Evolutionary conservation across 2,329 filamentous ascomycete genomes (phyloP).

Genomic region (Simplicillium sp.): DNA sequence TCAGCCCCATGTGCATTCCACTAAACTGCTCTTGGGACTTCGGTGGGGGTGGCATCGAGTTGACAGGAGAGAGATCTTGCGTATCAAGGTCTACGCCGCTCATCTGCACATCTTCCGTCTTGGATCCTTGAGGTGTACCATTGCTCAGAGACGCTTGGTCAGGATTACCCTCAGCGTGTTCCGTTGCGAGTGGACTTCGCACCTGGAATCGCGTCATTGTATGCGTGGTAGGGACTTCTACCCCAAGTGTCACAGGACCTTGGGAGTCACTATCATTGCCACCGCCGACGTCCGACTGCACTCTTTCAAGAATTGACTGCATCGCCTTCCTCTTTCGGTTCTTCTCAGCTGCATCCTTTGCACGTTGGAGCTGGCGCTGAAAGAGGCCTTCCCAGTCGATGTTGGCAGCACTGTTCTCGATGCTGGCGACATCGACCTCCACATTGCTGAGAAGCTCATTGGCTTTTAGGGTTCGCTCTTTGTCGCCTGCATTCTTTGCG

Average conservation of each 20-base stretch:
- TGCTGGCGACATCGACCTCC: constrained; percentile 78
- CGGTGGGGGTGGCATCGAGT: constrained; percentile 39
- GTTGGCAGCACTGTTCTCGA: constrained; percentile 58
- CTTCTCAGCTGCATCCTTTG: constrained; percentile 49
- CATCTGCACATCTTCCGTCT: constrained; percentile 53
- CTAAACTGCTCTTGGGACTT: constrained; percentile 26
- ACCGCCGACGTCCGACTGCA: constrained; percentile 39
- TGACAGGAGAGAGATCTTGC: constrained; percentile 34
- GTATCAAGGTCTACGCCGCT: constrained; percentile 39
- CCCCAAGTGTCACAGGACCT: constrained; percentile 53
- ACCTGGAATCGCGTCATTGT: constrained; percentile 47
- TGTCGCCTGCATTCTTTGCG: constrained; percentile 71
- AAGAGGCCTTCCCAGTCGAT: constrained; percentile 79
- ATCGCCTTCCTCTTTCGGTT: constrained; percentile 52
- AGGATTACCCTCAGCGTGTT: constrained; percentile 28
- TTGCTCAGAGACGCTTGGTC: constrained; percentile 33
- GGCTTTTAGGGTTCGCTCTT: constrained; percentile 72
- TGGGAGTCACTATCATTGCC: constrained; percentile 45
- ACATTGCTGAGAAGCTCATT: constrained; percentile 91
- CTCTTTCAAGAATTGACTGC: constrained; percentile 41
- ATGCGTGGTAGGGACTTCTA: constrained; percentile 45
- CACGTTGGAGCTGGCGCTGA: constrained; percentile 58
- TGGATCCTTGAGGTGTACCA: constrained; percentile 41
- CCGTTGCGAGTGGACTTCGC: constrained; percentile 51
- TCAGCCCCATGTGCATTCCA: constrained; percentile 33